Base-by-base conservation (phyloP, 164 flowering plant genomes). In the Saururus chinensis region DNA sequence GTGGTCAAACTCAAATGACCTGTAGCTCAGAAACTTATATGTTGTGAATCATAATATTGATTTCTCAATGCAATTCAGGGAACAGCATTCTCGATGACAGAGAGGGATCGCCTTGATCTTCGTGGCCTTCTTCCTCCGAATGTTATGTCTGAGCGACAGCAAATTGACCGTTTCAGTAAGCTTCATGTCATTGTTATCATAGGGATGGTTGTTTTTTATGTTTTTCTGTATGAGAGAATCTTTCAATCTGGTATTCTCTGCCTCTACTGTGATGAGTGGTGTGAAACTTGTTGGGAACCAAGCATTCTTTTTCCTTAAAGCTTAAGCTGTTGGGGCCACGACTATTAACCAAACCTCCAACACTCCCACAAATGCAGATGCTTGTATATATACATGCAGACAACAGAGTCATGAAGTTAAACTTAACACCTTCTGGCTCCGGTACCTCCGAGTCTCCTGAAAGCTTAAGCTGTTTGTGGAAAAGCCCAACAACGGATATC, bases 71-170 rank as follows among this genome's bases (percentile, higher is more conserved):
- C 13, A 62, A 53, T 35, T 10, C 66, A 92, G 98, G 99, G 97
- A 57, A 93, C 97, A 9, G 89, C 97, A 13, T 93, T 93, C 70
- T 79, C 97, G 40, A 82, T 88, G 85, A 93, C 95, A 0, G 99
- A 93, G 68, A 75, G 97, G n/a, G 96, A 93, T 62, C 90, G 99
- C 22, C 95, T 93, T 35, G 93, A 90, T 75, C 93, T 93, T 62
- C 84, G 97, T 14, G 99, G 99, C 22, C 91, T 93, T 68, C 88
- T 93, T 42, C 99, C 99, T 56, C 96, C 99, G 4, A 88, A 81
- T 79, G 93, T 93, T 24, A 85, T 93, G 92, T 68, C 78, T 56
- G 25, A 81, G 26, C 87, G 84, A 19, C 92, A 88, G 68, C 97
- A 93, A 75, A 87, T 90, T 60, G 85, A 88, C 21, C 95, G 99